Percentiles rank a stretch among this genome's conserved stretches.
phyloP scores from a whole-genome alignment of 164 flowering plant genomes.

The Magnolia changhungtana region DNA sequence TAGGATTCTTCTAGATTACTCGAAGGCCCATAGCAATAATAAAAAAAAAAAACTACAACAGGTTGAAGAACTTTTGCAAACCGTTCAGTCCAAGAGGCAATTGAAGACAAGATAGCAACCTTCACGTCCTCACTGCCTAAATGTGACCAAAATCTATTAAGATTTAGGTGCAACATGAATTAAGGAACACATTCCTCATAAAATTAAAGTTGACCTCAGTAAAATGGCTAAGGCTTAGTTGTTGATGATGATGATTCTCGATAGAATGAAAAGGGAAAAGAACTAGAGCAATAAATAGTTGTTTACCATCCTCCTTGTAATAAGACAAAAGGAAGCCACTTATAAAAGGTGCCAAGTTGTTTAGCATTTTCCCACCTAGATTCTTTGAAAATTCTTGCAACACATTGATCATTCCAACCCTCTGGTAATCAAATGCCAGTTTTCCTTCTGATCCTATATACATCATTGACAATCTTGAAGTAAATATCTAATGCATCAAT shows the following conservation, averaged over 20 bases:
- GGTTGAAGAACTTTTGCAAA: no score
- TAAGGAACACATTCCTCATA: background rate
- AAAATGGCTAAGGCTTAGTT: no score
- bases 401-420: no score
- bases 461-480: slow-evolving; percentile 60
- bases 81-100: slow-evolving; percentile 72
- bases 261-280: background rate
- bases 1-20: slow-evolving; percentile 56
- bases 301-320: slow-evolving; percentile 88
- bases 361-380: slow-evolving; percentile 69
- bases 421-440: no score
- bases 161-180: background rate
- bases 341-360: slow-evolving; percentile 43
- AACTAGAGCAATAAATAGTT: background rate
- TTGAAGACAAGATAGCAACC: slow-evolving; percentile 63
- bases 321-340: slow-evolving; percentile 62
- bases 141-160: background rate
- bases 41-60: slow-evolving; percentile 59
- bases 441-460: no score
- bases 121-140: slow-evolving; percentile 98
- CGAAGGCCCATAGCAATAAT: slow-evolving; percentile 68
- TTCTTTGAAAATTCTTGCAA: no score
- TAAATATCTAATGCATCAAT: slow-evolving; percentile 47
- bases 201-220: no score
- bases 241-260: no score